Conservation (phyloP, 371 early-diverging fungal genomes). For the Mucor racemosus region DNA sequence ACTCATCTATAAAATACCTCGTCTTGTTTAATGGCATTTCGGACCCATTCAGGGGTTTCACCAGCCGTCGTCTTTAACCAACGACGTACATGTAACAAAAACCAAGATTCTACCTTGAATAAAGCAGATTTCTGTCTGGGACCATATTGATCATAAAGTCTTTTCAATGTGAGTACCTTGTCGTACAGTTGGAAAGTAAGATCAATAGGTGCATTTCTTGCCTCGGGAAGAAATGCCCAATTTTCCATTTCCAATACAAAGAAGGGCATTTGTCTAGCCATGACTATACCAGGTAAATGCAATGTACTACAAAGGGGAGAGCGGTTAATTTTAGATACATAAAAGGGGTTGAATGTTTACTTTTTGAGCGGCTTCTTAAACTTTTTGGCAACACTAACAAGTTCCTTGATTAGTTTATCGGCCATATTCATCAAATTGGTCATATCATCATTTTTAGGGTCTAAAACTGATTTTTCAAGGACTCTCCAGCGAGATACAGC, state of each 20-base stretch:
- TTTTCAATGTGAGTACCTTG: conserved; percentile 52
- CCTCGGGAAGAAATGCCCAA: conserved; percentile 51
- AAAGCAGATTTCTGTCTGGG: conserved; percentile 52
- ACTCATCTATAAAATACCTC: conserved; percentile 40
- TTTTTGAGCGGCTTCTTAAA: conserved; percentile 51
- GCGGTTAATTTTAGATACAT: neutral
- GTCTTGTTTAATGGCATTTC: conserved; percentile 66
- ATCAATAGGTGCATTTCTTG: conserved; percentile 51
- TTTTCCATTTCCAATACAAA: conserved; percentile 61
- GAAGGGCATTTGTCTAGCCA: conserved; percentile 59
- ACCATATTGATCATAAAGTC: conserved; percentile 55
- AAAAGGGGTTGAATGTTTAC: conserved; percentile 23
- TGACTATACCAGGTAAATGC: conserved; percentile 49
- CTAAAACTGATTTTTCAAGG: conserved; percentile 38
- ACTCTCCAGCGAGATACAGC: conserved; percentile 56
- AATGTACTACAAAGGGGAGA: conserved; percentile 28
- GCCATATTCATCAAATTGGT: conserved; percentile 48
- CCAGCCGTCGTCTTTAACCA: conserved; percentile 62
- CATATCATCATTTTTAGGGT: conserved; percentile 41
- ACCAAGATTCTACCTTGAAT: conserved; percentile 72
- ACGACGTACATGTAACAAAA: conserved; percentile 62
- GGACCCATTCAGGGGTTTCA: conserved; percentile 66
- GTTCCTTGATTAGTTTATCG: conserved; percentile 53
- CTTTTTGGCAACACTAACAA: conserved; percentile 41
- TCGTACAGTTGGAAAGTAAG: conserved; percentile 57